Evolutionary conservation across 78 protist species (phyloP).

Genomic region (Speleostelium caveatum): DNA sequence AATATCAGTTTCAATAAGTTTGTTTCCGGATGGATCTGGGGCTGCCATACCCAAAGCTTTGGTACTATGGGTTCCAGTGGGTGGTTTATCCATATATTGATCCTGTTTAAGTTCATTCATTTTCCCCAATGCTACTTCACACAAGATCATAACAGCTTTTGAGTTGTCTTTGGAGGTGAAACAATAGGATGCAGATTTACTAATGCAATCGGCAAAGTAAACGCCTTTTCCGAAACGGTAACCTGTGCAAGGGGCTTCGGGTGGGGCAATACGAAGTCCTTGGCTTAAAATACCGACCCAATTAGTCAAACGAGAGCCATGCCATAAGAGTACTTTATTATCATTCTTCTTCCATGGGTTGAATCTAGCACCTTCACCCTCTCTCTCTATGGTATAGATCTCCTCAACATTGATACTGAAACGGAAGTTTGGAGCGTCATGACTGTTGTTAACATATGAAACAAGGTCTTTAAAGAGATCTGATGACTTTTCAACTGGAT

Average conservation of each 20-base stretch:
- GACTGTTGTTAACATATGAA: constrained; percentile 60
- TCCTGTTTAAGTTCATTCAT: constrained; percentile 34
- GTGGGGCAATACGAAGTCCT: constrained; percentile 96
- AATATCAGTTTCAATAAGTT: neutral
- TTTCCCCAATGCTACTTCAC: constrained; percentile 80
- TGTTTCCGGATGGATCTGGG: constrained; percentile 63
- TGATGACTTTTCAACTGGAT: constrained; percentile 41
- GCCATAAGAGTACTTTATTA: constrained; percentile 95
- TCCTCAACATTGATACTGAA: constrained; percentile 46
- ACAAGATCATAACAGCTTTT: constrained; percentile 56
- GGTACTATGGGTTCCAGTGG: constrained; percentile 56
- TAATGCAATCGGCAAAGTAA: constrained; percentile 90
- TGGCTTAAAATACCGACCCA: constrained; percentile 90
- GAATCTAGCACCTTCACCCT: constrained; percentile 73
- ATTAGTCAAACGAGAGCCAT: constrained; percentile 94
- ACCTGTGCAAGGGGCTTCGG: constrained; percentile 96
- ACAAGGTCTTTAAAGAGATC: constrained; percentile 28
- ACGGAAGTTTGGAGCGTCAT: constrained; percentile 37
- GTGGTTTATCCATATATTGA: constrained; percentile 82
- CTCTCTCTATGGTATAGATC: constrained; percentile 56
- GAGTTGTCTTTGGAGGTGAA: constrained; percentile 24
- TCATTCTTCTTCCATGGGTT: neutral
- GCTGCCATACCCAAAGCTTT: constrained; percentile 65
- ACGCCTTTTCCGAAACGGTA: constrained; percentile 97
- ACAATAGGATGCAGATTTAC: constrained; percentile 50